Base-by-base conservation (phyloP, 371 early-diverging fungal species). In the Chytridium lagenaria region DNA sequence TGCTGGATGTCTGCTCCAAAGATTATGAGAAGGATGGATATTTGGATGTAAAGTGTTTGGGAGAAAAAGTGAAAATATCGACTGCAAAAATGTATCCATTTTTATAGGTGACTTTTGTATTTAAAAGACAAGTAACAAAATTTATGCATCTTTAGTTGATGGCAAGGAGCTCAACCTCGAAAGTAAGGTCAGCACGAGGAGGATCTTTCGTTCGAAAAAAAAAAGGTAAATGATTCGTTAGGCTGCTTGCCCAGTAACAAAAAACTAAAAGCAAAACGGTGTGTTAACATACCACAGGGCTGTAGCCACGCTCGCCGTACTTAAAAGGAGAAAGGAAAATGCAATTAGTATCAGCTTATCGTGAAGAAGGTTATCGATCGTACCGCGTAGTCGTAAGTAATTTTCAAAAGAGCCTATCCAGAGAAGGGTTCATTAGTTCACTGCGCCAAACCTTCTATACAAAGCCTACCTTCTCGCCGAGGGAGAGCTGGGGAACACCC, bases 401-500 rank as follows among this genome's bases (percentile, higher is more conserved):
- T 85, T 61, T 65, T 28, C 28, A 85, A 77, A 50, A 69, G 76
- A 34, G 85, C 83, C 57, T 55, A 55, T 10, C 5, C 5, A 55
- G 57, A 55, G 7, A 55, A 7, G 57, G 23, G 23, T 7, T 44
- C 44, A 44, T 7, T 44, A 44, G 19, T 7, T 19, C 7, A 19
- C 44, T 44, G 12, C 44, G 19, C 12, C 44, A 19, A 19, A 44
- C 44, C 19, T 55, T 23, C 7, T 7, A 19, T 16, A 23, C 7
- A 30, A 55, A 55, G 23, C 33, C 19, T 33, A 37, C 73, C 70
- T 79, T 75, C 77, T 84, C 85, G 66, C 82, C 82, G 38, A 95
- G 71, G 71, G 92, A 90, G 88, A 96, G 87, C 80, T 92, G 87
- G 38, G 93, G 91, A 49, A 98, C 94, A 81, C 95, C 92, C 77